A percentile compares a stretch with the other conserved stretches of the same genome.
Evolutionary conservation across 192 early-diverging fungal species (phyloP).

Genomic region (Cladochytrium replicatum): DNA sequence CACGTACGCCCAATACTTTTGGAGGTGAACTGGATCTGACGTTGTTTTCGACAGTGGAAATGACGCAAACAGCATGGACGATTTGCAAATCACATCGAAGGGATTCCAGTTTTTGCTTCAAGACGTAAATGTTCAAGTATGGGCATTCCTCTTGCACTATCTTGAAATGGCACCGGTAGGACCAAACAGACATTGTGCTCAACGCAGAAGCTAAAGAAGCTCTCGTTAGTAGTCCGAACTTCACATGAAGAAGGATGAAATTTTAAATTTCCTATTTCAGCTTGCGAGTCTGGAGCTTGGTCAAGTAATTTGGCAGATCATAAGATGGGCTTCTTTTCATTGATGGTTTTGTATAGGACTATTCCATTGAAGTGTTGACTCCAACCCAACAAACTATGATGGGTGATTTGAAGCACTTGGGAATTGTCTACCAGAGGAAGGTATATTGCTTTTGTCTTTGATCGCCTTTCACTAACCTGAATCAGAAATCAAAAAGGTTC

Average conservation of each 20-base stretch:
- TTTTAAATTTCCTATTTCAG: slow-evolving; percentile 89
- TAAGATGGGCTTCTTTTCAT: slow-evolving; percentile 3
- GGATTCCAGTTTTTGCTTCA: slow-evolving; percentile 96
- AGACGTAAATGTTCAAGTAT: slow-evolving; percentile 88
- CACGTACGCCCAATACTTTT: slow-evolving; percentile 15
- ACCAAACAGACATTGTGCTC: neutral
- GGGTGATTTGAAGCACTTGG: slow-evolving; percentile 78
- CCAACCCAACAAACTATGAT: slow-evolving; percentile 75
- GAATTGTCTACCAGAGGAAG: slow-evolving; percentile 82
- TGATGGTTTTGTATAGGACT: slow-evolving; percentile 39
- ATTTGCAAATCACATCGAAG: slow-evolving; percentile 78
- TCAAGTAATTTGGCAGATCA: slow-evolving; percentile 32
- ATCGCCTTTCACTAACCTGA: neutral
- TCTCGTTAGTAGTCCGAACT: neutral
- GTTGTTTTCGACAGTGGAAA: neutral
- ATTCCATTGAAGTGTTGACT: slow-evolving; percentile 77
- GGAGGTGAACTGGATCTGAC: neutral
- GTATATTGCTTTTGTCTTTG: slow-evolving; percentile 14
- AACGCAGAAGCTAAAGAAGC: neutral
- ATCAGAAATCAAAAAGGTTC: slow-evolving; percentile 52
- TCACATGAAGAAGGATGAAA: slow-evolving; percentile 73
- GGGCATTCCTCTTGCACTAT: slow-evolving; percentile 92
- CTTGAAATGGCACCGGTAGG: slow-evolving; percentile 64
- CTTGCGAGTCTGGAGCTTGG: slow-evolving; percentile 84
- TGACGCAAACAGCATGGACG: slow-evolving; percentile 1